Percentiles rank a stretch among this genome's conserved stretches.
These are phyloP conservation scores for Bolboschoenus planiculmis DNA, from an alignment of 176 grass and related monocot genomes.

Conservation along the genomic window DNA sequence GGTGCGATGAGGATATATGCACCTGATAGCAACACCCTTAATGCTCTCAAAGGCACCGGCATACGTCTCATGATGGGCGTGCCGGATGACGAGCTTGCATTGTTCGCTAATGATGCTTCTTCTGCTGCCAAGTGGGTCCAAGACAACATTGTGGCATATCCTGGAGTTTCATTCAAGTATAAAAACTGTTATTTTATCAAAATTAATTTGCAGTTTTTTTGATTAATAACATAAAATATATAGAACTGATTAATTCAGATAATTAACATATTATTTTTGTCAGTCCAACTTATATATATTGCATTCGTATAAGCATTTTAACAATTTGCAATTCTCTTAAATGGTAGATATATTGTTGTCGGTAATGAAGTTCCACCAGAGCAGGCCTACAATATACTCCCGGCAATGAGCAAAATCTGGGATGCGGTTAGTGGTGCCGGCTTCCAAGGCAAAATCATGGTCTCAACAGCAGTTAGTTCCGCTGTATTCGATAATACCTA, in stretches of 20 bases:
- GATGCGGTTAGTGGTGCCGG: slow-evolving; percentile 26
- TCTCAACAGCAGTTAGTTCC: slow-evolving; percentile 56
- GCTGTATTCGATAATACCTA: slow-evolving; percentile 43
- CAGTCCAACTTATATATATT: not conserved
- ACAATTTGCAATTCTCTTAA: too few species aligned
- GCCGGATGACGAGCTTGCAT: not conserved
- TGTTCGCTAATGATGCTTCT: slow-evolving; percentile 10
- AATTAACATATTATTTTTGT: not conserved
- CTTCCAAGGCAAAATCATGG: slow-evolving; percentile 34
- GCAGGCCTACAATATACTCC: slow-evolving; percentile 27
- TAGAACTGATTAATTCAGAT: not conserved
- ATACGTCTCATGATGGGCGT: slow-evolving; percentile 46
- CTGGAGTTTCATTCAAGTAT: slow-evolving; percentile 36
- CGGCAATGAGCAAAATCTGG: slow-evolving; percentile 51
- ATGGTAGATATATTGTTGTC: slow-evolving; percentile 37
- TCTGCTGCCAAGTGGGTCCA: slow-evolving; percentile 39
- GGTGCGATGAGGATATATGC: slow-evolving; percentile 42
- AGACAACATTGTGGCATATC: slow-evolving; percentile 30
- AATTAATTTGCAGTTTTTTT: not conserved
- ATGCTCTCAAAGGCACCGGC: slow-evolving; percentile 29
- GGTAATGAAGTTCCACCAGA: slow-evolving; percentile 45
- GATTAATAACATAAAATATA: slow-evolving; percentile 5
- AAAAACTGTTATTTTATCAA: not conserved
- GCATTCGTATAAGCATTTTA: not conserved
- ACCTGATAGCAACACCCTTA: slow-evolving; percentile 22